Percentiles rank a stretch among this genome's conserved stretches.
Conservation (phyloP, 1,284 basidiomycete species). For the Papiliotrema laurentii region DNA sequence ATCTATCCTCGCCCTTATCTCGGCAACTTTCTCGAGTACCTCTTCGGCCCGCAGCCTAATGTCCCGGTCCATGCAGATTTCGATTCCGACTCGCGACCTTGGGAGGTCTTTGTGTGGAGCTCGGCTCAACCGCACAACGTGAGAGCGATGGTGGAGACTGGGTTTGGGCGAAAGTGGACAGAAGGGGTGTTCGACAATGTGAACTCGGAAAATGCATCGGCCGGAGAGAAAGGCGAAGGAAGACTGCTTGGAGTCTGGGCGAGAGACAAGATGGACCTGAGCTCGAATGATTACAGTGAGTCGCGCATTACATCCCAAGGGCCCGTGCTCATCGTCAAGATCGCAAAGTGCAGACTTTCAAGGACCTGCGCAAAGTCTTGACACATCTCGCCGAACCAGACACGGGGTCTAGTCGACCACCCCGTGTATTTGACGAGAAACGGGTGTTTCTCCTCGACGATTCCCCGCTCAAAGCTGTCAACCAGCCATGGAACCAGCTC, state of each 20-base stretch:
- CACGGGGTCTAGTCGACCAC: background rate
- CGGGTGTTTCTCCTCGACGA: conserved; percentile 43
- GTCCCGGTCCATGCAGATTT: too few relatives aligned
- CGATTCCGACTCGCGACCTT: too few relatives aligned
- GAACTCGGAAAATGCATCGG: conserved; percentile 5
- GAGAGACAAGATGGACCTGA: conserved; percentile 42
- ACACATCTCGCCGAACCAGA: conserved; percentile 14
- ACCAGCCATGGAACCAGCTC: conserved; percentile 47
- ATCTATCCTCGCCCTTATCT: conserved; percentile 43
- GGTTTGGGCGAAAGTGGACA: conserved; percentile 31
- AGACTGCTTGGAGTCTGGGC: conserved; percentile 44
- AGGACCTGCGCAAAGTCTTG: conserved; percentile 42
- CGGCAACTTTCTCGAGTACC: conserved; percentile 38
- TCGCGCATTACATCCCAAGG: background rate
- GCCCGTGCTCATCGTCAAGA: conserved; percentile 8
- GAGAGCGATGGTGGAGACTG: conserved; percentile 37
- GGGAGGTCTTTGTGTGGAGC: conserved; percentile 46
- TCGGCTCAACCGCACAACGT: conserved; percentile 48
- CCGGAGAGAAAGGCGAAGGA: conserved; percentile 28
- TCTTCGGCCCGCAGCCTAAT: conserved; percentile 30
- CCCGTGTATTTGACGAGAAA: conserved; percentile 20
- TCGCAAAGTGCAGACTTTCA: conserved; percentile 42
- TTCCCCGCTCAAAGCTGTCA: conserved; percentile 42
- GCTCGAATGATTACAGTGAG: conserved; percentile 31
- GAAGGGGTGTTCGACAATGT: conserved; percentile 33